Percentiles rank a stretch among this genome's conserved stretches.
Evolutionary conservation across 257 asterid species (phyloP).

Genomic region (Solanum etuberosum): DNA sequence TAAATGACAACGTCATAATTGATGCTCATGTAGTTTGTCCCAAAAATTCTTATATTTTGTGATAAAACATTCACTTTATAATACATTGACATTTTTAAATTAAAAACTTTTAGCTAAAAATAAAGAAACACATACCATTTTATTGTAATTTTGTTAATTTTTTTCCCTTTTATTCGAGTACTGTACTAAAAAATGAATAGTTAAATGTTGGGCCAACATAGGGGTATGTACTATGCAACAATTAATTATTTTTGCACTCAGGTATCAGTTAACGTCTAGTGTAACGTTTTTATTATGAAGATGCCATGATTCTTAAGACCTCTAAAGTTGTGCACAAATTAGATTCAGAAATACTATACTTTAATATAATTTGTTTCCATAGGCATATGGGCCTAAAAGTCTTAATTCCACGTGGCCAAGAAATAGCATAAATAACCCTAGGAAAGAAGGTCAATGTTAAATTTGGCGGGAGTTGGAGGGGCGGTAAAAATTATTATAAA

Average conservation of each 20-base stretch:
- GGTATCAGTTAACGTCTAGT: not conserved
- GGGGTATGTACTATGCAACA: not conserved
- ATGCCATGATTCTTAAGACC: not conserved
- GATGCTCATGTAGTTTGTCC: not conserved
- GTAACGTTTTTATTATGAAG: not conserved
- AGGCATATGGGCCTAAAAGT: not conserved
- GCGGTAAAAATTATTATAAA: no score
- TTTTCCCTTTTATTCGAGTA: not conserved
- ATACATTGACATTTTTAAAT: not conserved
- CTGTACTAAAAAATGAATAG: not conserved
- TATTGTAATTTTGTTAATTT: not conserved
- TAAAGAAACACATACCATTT: not conserved
- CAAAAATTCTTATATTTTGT: not conserved
- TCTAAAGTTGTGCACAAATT: not conserved
- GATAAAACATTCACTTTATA: not conserved
- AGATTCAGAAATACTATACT: not conserved
- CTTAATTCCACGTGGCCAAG: not conserved
- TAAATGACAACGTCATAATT: not conserved
- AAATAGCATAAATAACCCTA: not conserved
- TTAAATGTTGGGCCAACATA: not conserved
- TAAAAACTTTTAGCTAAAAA: not conserved
- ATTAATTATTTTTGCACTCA: not conserved
- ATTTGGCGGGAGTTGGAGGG: not conserved
- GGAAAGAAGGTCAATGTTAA: not conserved
- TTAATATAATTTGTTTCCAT: not conserved